Evolutionary conservation across 495 filamentous ascomycete species (phyloP).

Genomic region (Jackrogersella multiformis): DNA sequence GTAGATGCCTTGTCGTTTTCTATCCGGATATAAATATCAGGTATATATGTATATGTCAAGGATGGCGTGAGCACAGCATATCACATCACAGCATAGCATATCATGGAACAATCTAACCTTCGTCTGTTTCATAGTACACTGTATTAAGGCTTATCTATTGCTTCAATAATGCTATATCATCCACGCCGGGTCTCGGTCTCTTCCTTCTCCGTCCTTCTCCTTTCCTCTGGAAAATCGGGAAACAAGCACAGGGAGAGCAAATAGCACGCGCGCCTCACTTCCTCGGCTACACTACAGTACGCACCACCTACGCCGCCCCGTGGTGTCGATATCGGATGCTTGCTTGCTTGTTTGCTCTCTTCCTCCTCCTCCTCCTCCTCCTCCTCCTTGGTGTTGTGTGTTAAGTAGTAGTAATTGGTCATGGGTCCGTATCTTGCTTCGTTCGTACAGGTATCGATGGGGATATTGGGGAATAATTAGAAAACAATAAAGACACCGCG

Average conservation of each 20-base stretch:
- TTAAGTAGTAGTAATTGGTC: background rate
- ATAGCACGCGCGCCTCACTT: background rate
- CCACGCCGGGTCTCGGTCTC: background rate
- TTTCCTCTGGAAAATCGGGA: background rate
- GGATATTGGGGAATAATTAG: slow-evolving; percentile 29
- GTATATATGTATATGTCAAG: no score
- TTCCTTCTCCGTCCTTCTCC: background rate
- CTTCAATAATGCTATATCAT: slow-evolving; percentile 22
- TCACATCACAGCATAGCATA: no score
- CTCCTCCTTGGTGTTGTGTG: background rate
- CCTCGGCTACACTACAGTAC: no score
- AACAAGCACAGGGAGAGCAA: background rate
- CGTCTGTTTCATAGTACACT: slow-evolving; percentile 17
- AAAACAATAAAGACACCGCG: slow-evolving; percentile 18
- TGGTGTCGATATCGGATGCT: background rate
- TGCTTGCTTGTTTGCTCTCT: background rate
- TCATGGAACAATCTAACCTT: no score
- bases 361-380: background rate
- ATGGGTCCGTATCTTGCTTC: slow-evolving; percentile 36
- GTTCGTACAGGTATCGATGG: slow-evolving; percentile 38
- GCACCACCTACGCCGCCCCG: background rate
- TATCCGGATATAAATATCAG: no score
- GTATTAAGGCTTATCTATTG: slow-evolving; percentile 43
- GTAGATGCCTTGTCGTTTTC: no score
- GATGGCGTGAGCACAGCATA: no score